These are phyloP conservation scores for Zygotorulaspora sp. DNA, from an alignment of 805 yeast genomes.

Conservation along the genomic window DNA sequence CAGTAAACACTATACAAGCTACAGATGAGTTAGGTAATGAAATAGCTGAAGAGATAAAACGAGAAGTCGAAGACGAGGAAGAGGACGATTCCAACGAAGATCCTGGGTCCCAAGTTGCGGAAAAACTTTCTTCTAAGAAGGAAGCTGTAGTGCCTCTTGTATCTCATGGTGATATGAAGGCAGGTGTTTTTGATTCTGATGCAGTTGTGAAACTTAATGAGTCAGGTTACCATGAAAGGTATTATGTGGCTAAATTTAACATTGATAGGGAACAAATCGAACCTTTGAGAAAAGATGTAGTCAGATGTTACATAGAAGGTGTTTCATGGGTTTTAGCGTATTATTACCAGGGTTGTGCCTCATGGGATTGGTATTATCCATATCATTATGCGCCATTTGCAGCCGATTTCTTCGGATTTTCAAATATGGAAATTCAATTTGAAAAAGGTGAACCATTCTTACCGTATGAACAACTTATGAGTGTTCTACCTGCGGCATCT, in stretches of 20 bases:
- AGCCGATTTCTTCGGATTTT: constrained; percentile 61
- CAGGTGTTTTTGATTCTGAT: constrained; percentile 42
- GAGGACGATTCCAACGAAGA: constrained; percentile 22
- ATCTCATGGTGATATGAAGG: constrained; percentile 26
- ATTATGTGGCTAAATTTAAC: constrained; percentile 72
- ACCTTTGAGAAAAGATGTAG: constrained; percentile 54
- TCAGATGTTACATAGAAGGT: constrained; percentile 79
- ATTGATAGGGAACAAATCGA: constrained; percentile 51
- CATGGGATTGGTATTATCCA: constrained; percentile 98
- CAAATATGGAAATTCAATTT: constrained; percentile 53
- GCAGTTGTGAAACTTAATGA: constrained; percentile 68
- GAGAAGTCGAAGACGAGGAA: constrained; percentile 14
- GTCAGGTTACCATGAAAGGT: constrained; percentile 80
- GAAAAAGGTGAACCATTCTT: constrained; percentile 71
- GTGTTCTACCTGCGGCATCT: constrained; percentile 91
- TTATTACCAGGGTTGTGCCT: constrained; percentile 96
- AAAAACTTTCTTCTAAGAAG: constrained; percentile 4
- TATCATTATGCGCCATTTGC: constrained; percentile 99
- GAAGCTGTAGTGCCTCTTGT: constrained; percentile 17
- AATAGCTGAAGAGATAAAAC: constrained; percentile 17
- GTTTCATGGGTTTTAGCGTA: constrained; percentile 93
- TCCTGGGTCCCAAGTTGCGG: constrained; percentile 11
- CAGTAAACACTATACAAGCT: constrained; percentile 14
- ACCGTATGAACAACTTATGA: constrained; percentile 92
- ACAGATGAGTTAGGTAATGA: constrained; percentile 26